Conservation (phyloP, 2,329 filamentous ascomycete genomes). For the Arthrocladium fulminans region DNA sequence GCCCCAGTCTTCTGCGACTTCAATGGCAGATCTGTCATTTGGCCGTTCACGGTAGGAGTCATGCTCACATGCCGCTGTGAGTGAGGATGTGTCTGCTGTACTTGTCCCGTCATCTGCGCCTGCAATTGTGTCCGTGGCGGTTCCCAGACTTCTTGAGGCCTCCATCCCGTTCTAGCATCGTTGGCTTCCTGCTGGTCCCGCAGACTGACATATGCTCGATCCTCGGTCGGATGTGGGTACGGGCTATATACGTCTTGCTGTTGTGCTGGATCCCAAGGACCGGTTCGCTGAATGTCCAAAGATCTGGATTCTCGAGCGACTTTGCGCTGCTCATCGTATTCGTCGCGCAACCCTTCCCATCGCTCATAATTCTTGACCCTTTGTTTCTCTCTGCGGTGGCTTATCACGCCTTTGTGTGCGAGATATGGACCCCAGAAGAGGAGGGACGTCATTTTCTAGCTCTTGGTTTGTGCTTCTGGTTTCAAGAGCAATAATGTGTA, state of each 20-base stretch:
- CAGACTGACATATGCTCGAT: slow-evolving; percentile 17
- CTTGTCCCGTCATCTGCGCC: slow-evolving; percentile 13
- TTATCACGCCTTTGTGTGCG: slow-evolving; percentile 18
- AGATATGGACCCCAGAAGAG: slow-evolving; percentile 21
- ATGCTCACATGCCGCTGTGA: background rate
- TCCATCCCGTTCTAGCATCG: slow-evolving; percentile 20
- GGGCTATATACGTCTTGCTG: background rate
- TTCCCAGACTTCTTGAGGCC: slow-evolving; percentile 20
- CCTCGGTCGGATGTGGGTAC: slow-evolving; percentile 1
- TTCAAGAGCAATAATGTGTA: no score
- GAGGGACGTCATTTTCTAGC: slow-evolving; percentile 18
- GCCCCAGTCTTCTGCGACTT: slow-evolving; percentile 15
- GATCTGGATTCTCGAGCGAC: slow-evolving; percentile 16
- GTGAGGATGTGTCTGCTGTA: background rate
- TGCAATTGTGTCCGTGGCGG: slow-evolving; percentile 9
- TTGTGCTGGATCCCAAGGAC: slow-evolving; percentile 5
- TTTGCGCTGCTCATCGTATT: slow-evolving; percentile 21
- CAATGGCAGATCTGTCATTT: slow-evolving; percentile 10
- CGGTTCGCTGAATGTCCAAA: slow-evolving; percentile 21
- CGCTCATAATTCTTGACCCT: slow-evolving; percentile 22
- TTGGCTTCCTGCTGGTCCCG: slow-evolving; percentile 23
- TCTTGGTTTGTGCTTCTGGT: background rate
- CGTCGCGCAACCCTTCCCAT: slow-evolving; percentile 22
- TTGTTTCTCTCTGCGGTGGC: slow-evolving; percentile 19
- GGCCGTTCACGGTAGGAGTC: slow-evolving; percentile 13